phyloP scores from a whole-genome alignment of 1,284 basidiomycete genomes.

The Sphaerobolus stellatus region DNA sequence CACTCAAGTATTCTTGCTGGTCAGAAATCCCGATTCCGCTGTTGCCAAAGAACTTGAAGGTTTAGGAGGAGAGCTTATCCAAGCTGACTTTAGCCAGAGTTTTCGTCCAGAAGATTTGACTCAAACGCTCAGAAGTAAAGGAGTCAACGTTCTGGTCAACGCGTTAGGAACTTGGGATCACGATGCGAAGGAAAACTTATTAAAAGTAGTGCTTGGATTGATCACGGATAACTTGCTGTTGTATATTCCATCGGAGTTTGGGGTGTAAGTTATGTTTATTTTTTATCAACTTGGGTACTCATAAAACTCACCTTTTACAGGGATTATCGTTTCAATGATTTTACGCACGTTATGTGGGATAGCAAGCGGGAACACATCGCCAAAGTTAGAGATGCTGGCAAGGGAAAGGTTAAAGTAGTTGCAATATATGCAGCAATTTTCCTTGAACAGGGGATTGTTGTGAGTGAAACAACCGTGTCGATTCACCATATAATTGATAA shows the following conservation, averaged over 20 bases:
- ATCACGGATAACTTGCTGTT: conserved; percentile 24
- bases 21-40: conserved; percentile 21
- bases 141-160: conserved; percentile 28
- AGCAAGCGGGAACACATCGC: conserved; percentile 23
- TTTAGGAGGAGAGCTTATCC: conserved; percentile 24
- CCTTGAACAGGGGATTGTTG: conserved; percentile 21
- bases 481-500: neutral
- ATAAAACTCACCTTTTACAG: conserved; percentile 13
- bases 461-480: conserved; percentile 9
- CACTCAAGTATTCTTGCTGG: conserved; percentile 24
- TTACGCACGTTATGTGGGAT: conserved; percentile 26
- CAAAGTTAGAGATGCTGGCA: conserved; percentile 19
- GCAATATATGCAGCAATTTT: conserved; percentile 28
- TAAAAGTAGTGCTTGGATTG: conserved; percentile 23
- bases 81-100: conserved; percentile 15
- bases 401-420: conserved; percentile 25
- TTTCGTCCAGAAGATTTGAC: conserved; percentile 15
- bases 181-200: conserved; percentile 20
- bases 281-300: neutral
- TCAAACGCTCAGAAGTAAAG: conserved; percentile 22
- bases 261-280: conserved; percentile 22
- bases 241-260: conserved; percentile 33
- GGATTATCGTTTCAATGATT: conserved; percentile 29
- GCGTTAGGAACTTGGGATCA: conserved; percentile 12
- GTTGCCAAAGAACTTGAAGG: conserved; percentile 21